phyloP scores from a whole-genome alignment of 2,329 filamentous ascomycete genomes.

The Calonectria pteridis region DNA sequence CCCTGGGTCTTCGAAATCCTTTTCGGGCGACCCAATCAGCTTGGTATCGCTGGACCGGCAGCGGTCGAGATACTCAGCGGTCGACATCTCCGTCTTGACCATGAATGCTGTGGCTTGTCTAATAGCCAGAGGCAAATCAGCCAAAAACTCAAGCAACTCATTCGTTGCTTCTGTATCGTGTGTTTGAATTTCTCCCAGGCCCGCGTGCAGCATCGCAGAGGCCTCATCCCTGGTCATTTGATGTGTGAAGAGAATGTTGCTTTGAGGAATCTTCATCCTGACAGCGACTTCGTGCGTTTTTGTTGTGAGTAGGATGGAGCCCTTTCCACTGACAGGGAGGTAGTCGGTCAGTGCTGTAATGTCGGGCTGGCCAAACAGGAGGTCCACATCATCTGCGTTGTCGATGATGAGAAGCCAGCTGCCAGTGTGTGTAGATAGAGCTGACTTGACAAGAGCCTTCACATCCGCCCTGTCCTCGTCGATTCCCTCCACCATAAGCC shows the following conservation, averaged over 20 bases:
- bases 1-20: conserved; percentile 46
- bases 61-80: conserved; percentile 41
- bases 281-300: conserved; percentile 26
- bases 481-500: conserved; percentile 44
- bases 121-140: conserved; percentile 51
- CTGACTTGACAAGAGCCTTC: conserved; percentile 50
- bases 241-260: conserved; percentile 32
- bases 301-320: conserved; percentile 40
- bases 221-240: conserved; percentile 40
- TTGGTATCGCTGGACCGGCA: conserved; percentile 39
- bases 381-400: conserved; percentile 55
- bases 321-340: conserved; percentile 42
- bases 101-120: conserved; percentile 53
- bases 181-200: conserved; percentile 34
- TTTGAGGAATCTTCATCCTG: conserved; percentile 14
- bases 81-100: conserved; percentile 40
- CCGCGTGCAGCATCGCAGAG: conserved; percentile 34
- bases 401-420: conserved; percentile 59
- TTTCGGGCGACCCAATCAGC: conserved; percentile 42
- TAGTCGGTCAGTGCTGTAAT: conserved; percentile 35
- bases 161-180: conserved; percentile 30
- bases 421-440: conserved; percentile 43
- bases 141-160: conserved; percentile 46
- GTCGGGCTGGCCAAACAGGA: conserved; percentile 41
- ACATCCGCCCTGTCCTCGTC: conserved; percentile 51